These are phyloP conservation scores for Cryptosporidium viatorum DNA, from an alignment of 169 alveolate species.

Conservation along the genomic window DNA sequence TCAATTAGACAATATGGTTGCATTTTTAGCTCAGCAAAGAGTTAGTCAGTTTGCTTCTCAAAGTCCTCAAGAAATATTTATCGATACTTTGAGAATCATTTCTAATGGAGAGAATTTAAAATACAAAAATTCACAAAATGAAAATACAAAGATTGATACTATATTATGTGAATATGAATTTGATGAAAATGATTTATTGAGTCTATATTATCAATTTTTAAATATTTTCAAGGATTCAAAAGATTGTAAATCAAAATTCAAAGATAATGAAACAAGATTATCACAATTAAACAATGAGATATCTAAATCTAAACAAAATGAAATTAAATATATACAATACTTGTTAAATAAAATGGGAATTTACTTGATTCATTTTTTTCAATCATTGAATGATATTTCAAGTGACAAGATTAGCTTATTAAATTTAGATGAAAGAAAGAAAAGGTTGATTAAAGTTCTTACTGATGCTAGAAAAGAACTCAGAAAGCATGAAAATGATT, in stretches of 20 bases:
- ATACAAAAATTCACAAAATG: not conserved
- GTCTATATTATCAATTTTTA: conserved; percentile 31
- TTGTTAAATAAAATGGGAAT: conserved; percentile 45
- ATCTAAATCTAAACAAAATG: conserved; percentile 57
- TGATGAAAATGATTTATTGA: conserved; percentile 9
- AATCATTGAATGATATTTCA: conserved; percentile 19
- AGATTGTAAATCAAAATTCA: conserved; percentile 1
- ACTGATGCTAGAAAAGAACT: conserved; percentile 7
- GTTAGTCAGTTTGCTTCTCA: conserved; percentile 71
- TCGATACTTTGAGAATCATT: conserved; percentile 41
- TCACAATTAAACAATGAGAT: conserved; percentile 45
- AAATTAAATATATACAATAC: conserved; percentile 43
- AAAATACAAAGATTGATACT: not conserved
- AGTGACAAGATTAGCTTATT: not conserved
- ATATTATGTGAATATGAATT: not conserved
- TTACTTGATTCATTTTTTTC: conserved; percentile 25
- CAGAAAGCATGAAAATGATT: not conserved
- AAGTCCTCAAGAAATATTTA: conserved; percentile 40
- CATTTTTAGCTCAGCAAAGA: conserved; percentile 73
- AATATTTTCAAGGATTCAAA: conserved; percentile 46
- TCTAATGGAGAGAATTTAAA: conserved; percentile 1
- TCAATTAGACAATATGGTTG: conserved; percentile 65
- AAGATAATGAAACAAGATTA: conserved; percentile 34
- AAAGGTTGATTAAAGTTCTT: not conserved
- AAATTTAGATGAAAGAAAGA: not conserved